Conservation (phyloP, 257 asterid genomes). For the Mentha longifolia region DNA sequence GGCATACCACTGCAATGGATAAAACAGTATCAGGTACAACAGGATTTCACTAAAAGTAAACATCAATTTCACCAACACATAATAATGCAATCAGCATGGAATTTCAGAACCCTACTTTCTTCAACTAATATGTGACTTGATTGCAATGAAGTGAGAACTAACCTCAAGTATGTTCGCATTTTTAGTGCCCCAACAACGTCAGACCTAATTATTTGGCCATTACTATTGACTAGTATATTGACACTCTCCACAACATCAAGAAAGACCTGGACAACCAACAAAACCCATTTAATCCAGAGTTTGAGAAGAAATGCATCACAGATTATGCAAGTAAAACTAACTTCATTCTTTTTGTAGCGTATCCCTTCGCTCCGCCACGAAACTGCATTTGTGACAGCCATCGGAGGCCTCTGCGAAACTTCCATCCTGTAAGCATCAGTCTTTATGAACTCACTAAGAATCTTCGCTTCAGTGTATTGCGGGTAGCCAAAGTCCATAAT, state of each 20-base stretch:
- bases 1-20: constrained; percentile 95
- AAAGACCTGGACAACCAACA: constrained; percentile 74
- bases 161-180: constrained; percentile 99
- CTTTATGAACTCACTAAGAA: constrained; percentile 97
- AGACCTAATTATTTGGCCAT: constrained; percentile 95
- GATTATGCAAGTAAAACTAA: constrained; percentile 37
- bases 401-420: constrained; percentile 98
- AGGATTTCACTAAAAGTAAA: constrained; percentile 12
- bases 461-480: constrained; percentile 97
- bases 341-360: constrained; percentile 95
- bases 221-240: constrained; percentile 96
- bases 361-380: constrained; percentile 99
- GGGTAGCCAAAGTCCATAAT: constrained; percentile 99
- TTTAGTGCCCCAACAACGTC: constrained; percentile 98
- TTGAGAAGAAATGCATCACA: constrained; percentile 24
- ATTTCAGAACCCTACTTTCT: constrained; percentile 5
- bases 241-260: constrained; percentile 99
- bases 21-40: constrained; percentile 21
- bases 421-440: constrained; percentile 99
- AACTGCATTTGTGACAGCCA: constrained; percentile 99
- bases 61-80: neutral
- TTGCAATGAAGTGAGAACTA: constrained; percentile 36
- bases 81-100: constrained; percentile 14
- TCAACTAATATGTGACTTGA: constrained; percentile 14
- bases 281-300: constrained; percentile 26